Evolutionary conservation across 2,329 filamentous ascomycete species (phyloP).

Genomic region (Aspergillus sp.): DNA sequence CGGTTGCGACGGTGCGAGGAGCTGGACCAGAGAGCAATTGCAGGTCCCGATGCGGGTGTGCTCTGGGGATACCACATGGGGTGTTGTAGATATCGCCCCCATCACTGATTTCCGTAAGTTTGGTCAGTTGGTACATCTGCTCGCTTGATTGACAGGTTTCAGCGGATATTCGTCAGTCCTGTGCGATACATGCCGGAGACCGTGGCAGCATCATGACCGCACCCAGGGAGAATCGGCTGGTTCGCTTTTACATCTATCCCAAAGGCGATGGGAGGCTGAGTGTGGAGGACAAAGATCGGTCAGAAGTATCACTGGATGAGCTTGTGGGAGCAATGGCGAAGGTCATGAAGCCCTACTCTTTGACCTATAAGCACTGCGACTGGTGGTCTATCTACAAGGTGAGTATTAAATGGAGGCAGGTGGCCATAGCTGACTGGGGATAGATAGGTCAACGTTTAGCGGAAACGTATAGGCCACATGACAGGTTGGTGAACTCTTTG

Average conservation of each 20-base stretch:
- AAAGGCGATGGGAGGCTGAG: slow-evolving; percentile 3
- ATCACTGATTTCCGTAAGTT: slow-evolving; percentile 41
- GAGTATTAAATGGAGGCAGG: background rate
- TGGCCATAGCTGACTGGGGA: background rate
- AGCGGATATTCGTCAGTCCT: slow-evolving; percentile 23
- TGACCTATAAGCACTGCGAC: slow-evolving; percentile 19
- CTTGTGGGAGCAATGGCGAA: slow-evolving; percentile 9
- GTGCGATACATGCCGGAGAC: slow-evolving; percentile 13
- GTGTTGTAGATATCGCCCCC: slow-evolving; percentile 54
- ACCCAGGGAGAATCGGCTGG: slow-evolving; percentile 20
- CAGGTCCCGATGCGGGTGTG: slow-evolving; percentile 60
- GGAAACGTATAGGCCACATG: background rate
- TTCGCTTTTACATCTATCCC: slow-evolving; percentile 20
- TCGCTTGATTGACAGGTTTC: too few species aligned
- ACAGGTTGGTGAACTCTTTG: background rate
- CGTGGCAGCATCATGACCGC: slow-evolving; percentile 20
- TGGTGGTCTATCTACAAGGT: slow-evolving; percentile 23
- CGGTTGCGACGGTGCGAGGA: slow-evolving; percentile 69
- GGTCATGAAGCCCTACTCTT: slow-evolving; percentile 14
- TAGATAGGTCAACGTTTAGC: background rate
- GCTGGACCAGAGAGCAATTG: slow-evolving; percentile 62
- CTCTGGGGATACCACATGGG: slow-evolving; percentile 49
- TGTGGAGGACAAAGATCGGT: background rate
- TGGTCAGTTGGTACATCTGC: background rate
- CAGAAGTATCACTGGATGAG: slow-evolving; percentile 8